Base-by-base conservation (phyloP, 495 filamentous ascomycete species). In the Aspergillus biplanus region DNA sequence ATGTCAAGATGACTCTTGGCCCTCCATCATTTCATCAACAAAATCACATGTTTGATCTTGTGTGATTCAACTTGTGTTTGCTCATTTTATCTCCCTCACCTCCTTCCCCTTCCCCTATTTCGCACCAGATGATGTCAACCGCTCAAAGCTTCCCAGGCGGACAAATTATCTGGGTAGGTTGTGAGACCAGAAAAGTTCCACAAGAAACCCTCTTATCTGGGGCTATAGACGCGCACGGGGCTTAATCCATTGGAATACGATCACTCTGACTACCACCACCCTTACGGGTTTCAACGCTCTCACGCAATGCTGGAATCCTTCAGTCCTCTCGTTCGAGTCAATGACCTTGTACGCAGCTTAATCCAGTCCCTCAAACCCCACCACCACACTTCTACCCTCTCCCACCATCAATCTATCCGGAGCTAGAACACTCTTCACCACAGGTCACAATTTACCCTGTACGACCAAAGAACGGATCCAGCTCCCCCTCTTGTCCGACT, bases 391-490 rank as follows among this genome's bases (percentile, higher is more conserved):
- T 18, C 8, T n/a, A 7, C 47, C 47, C 47, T 6, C 16, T 18
- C 47, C 13, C 11, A 44, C 39, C 11, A 44, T 44, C 47, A 0
- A 50, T 18, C 1, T 5, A 9, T 9, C 5, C 2, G 21, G 47
- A 50, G 47, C 39, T 50, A 50, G 47, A 44, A 12, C 56, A 56
- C 15, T 37, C 32, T 18, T 56, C 21, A 18, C 53, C 16, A 56
- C 39, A 31, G 55, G 21, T 6, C 18, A 32, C 21, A 32, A 58
- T 58, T 18, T 4, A n/a, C 5, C 3, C 31, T 49, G 56, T 59
- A 48, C 33, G 33, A 58, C 56, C 35, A 50, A 11, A 9, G 27
- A 48, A 39, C 4, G 32, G 27, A 33, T 34, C 27, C 31, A 13
- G 7, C 42, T 48, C 32, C 2, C 56, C 32, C 21, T 16, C 15